These are phyloP conservation scores for Talaromyces borbonicus DNA, from an alignment of 495 filamentous ascomycete species.

Conservation along the genomic window DNA sequence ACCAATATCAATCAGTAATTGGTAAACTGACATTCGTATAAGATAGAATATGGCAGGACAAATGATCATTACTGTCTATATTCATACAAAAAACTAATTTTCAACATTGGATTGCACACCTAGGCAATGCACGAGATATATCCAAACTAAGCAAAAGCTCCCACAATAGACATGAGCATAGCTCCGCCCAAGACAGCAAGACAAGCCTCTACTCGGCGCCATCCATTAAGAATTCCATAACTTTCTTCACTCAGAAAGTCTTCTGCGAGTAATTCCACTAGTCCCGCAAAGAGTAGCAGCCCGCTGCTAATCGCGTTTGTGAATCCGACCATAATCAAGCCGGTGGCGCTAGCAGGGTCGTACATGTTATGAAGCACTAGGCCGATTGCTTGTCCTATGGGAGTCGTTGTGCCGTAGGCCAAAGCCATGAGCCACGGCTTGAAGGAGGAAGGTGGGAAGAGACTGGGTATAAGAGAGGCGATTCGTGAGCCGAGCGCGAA, in stretches of 20 bases:
- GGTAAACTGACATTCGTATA: too few relatives aligned
- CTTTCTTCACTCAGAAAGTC: slow-evolving; percentile 88
- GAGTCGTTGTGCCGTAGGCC: slow-evolving; percentile 85
- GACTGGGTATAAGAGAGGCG: slow-evolving; percentile 48
- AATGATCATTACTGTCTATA: too few relatives aligned
- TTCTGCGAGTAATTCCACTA: slow-evolving; percentile 87
- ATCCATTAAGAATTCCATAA: slow-evolving; percentile 62
- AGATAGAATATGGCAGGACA: too few relatives aligned
- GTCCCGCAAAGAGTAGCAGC: slow-evolving; percentile 77
- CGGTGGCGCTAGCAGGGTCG: slow-evolving; percentile 70
- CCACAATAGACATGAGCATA: slow-evolving; percentile 75
- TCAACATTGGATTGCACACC: too few relatives aligned
- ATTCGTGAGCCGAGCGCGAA: slow-evolving; percentile 67
- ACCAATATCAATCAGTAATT: too few relatives aligned
- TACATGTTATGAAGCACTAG: slow-evolving; percentile 74
- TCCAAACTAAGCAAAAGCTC: slow-evolving; percentile 63
- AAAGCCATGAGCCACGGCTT: slow-evolving; percentile 92
- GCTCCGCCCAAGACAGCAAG: slow-evolving; percentile 67
- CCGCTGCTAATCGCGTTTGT: slow-evolving; percentile 89
- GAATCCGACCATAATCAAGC: slow-evolving; percentile 80
- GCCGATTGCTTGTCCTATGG: slow-evolving; percentile 83
- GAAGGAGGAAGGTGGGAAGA: slow-evolving; percentile 38
- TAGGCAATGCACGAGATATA: too few relatives aligned
- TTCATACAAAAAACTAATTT: background rate
- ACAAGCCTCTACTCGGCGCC: slow-evolving; percentile 64